Base-by-base conservation (phyloP, 805 yeast species). In the Huiozyma naganishii region DNA sequence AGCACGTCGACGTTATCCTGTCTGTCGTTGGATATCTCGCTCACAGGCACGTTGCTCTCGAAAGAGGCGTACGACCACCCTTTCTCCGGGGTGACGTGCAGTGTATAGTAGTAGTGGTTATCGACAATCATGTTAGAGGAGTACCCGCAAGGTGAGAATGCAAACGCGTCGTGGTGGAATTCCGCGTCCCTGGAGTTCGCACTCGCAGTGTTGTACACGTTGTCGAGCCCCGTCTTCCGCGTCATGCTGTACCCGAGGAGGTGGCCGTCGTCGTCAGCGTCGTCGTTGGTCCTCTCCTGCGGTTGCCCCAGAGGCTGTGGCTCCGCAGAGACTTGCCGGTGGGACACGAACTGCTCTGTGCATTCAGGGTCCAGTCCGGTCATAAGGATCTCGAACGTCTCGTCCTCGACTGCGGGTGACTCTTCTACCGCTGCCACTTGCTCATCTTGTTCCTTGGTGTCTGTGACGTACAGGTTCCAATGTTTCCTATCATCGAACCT, bases 1-100 rank as follows among this genome's bases (percentile, higher is more conserved):
- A 85, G 62, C 7, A 86, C 78, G n/a, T 72, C 73, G 30, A 71
- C 58, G 53, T 80, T 75, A 49, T 70, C 64, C 34, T 68, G 67
- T 10, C 60, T 52, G 29, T 61, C 48, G 53, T 51, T 37, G 54
- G 70, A 49, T 43, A 68, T 45, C 38, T 64, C 48, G 40, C 50
- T 52, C 8, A 75, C 66, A 6, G 83, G 80, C 36, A 79, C 85
- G 61, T 86, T 90, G 17, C 96, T 79, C 61, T 92, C 97, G 62
- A 92, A 92, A 7, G 95, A 84, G 5, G 97, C 97, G 64, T 90
- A 90, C 5, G 96, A 86, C 87, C 94, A 90, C 33, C 90, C 95
- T 23, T 70, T 61, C 60, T 92, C 97, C 0, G 97, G 97, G 0
- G 98, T 92, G 36, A 92, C 84, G 60, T 92, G 97, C 46, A 89